These are phyloP conservation scores for Dorcoceras hygrometricum DNA, from an alignment of 257 asterid genomes.

Conservation along the genomic window DNA sequence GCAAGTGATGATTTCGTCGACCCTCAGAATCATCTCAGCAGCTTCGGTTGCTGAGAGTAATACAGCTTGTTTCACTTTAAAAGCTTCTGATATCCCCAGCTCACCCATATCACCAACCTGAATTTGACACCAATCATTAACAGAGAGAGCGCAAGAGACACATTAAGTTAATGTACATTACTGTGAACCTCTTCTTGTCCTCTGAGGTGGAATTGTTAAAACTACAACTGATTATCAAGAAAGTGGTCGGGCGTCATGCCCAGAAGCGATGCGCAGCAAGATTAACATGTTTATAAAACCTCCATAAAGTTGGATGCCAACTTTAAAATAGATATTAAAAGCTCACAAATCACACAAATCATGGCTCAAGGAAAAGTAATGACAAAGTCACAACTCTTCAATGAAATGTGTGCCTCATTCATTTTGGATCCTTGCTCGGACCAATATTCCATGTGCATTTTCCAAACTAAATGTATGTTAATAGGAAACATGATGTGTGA, in stretches of 20 bases:
- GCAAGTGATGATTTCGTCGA: constrained; percentile 81
- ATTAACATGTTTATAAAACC: not conserved
- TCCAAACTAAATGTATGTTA: not conserved
- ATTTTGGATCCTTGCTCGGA: too few relatives aligned
- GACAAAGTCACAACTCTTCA: not conserved
- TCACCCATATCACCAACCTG: constrained; percentile 86
- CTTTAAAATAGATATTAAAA: too few relatives aligned
- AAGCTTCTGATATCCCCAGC: constrained; percentile 73
- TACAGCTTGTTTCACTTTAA: constrained; percentile 89
- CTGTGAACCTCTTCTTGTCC: not conserved
- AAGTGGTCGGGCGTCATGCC: not conserved
- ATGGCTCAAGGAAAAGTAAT: not conserved
- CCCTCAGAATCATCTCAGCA: constrained; percentile 84
- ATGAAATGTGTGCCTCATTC: not conserved
- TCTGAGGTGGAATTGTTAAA: not conserved
- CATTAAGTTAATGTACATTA: not conserved
- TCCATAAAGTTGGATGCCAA: not conserved
- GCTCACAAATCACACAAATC: not conserved
- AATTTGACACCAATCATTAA: not conserved
- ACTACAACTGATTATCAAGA: not conserved
- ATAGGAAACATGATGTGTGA: not conserved
- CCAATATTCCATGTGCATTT: not conserved
- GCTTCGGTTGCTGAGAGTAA: constrained; percentile 91
- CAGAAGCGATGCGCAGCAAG: not conserved
- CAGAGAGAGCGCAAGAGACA: not conserved